Base-by-base conservation (phyloP, 352 stramenopile genomes). In the Phytophthora pluvialis region DNA sequence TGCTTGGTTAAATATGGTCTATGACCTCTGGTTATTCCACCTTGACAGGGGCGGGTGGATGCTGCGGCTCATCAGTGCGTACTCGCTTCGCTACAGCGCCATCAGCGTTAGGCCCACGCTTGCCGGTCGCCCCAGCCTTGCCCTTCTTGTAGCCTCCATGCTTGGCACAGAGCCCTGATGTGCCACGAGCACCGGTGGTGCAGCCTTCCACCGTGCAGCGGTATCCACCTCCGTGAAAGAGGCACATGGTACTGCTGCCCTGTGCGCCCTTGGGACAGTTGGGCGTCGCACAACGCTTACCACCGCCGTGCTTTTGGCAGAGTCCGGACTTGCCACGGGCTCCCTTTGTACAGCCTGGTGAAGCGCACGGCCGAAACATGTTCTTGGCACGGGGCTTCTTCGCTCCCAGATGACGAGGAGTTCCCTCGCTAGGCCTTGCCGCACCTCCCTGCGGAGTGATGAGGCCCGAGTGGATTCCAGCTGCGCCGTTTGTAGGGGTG, bases 201-300 rank as follows among this genome's bases (percentile, higher is more conserved):
- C 88, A 97, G 28, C 83, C 82, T 3, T 81, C 70, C 5, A 90
- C 64, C 1, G 77, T 93, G 63, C 89, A 97, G 18, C 89, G 88
- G 42, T 94, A 93, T 43, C 86, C 90, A 7, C 88, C 89, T 47
- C 89, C 89, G 51, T 97, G 89, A 60, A 91, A 92, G 9, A 94
- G 70, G 58, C 86, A 94, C 66, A 82, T 80, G 50, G 58, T 80
- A 63, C 80, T 93, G 60, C 79, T 90, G 33, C 86, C 85, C 55
- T 97, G 89, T 5, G 87, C 89, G 12, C 89, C 88, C 58, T 97
- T 96, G 35, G 80, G 67, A 64, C 89, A 96, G 11, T 83, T 72
- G 0, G 72, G 50, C 2, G 67, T 58, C 0, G 75, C 72, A 50
- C 89, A 97, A 16, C 83, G 81, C 67, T 94, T 93, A 51, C 89